Conservation (phyloP, 768 basidiomycete species). For the Tephrocybe sp. region DNA sequence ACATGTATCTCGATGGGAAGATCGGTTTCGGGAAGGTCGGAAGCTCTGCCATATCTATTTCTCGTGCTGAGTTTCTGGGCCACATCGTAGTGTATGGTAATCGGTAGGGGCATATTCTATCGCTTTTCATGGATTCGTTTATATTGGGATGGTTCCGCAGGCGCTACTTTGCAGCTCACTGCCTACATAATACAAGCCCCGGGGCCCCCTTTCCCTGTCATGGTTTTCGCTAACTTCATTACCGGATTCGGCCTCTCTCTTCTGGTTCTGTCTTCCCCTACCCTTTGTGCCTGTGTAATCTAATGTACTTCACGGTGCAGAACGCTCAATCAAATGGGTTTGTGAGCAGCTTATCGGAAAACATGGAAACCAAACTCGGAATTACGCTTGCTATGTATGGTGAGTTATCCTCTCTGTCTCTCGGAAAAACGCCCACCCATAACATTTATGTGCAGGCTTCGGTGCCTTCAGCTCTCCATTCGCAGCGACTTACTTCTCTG, state of each 20-base stretch:
- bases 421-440: too few species aligned
- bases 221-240: constrained; percentile 43
- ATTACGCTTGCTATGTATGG: constrained; percentile 53
- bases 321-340: constrained; percentile 56
- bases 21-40: constrained; percentile 48
- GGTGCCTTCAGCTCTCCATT: constrained; percentile 60
- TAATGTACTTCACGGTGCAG: too few species aligned
- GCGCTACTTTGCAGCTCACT: constrained; percentile 40
- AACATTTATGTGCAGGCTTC: constrained; percentile 18
- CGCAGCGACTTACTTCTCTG: constrained; percentile 64
- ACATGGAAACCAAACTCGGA: constrained; percentile 50
- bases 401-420: constrained; percentile 14
- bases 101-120: constrained; percentile 13
- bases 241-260: constrained; percentile 52
- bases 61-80: neutral
- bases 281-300: too few species aligned
- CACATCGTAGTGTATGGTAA: constrained; percentile 18
- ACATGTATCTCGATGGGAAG: constrained; percentile 44
- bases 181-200: constrained; percentile 45
- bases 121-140: neutral
- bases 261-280: constrained; percentile 30
- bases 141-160: constrained; percentile 25
- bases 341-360: constrained; percentile 45
- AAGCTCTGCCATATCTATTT: neutral
- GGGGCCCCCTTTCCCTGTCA: constrained; percentile 52